These are phyloP conservation scores for Aphanomyces stellatus DNA, from an alignment of 352 stramenopile genomes.

Conservation along the genomic window DNA sequence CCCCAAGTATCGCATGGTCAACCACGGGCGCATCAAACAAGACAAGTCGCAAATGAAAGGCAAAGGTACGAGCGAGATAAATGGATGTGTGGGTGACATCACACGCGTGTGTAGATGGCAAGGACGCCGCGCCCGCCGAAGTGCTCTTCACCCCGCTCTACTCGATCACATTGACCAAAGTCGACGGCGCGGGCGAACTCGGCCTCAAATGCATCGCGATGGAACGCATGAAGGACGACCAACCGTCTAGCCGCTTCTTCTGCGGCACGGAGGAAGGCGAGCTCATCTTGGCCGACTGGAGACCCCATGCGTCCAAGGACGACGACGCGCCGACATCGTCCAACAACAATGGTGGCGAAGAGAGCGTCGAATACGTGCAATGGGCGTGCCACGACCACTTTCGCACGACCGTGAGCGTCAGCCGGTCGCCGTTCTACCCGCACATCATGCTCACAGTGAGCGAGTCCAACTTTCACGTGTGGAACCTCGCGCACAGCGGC, in stretches of 20 bases:
- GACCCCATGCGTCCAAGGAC: slow-evolving; percentile 41
- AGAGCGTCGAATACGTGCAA: slow-evolving; percentile 85
- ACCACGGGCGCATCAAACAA: slow-evolving; percentile 37
- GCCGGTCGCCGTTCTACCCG: slow-evolving; percentile 87
- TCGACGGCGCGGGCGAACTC: slow-evolving; percentile 60
- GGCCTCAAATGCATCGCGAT: slow-evolving; percentile 58
- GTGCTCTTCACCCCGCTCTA: slow-evolving; percentile 80
- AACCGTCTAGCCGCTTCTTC: slow-evolving; percentile 57
- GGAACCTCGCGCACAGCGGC: slow-evolving; percentile 64
- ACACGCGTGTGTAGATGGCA: slow-evolving; percentile 22
- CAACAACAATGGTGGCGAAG: slow-evolving; percentile 27
- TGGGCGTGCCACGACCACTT: slow-evolving; percentile 87
- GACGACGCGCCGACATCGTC: slow-evolving; percentile 6
- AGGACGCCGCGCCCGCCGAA: slow-evolving; percentile 45
- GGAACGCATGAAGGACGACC: slow-evolving; percentile 51
- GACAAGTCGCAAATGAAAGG: slow-evolving; percentile 32
- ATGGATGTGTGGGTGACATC: no score
- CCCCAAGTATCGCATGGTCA: slow-evolving; percentile 62
- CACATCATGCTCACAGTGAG: slow-evolving; percentile 82
- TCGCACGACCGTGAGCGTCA: slow-evolving; percentile 62
- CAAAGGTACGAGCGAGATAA: slow-evolving; percentile 10
- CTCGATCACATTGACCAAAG: slow-evolving; percentile 65
- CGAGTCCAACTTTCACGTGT: slow-evolving; percentile 89
- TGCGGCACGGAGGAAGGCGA: slow-evolving; percentile 86
- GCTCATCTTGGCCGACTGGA: slow-evolving; percentile 85